Percentiles rank a stretch among this genome's conserved stretches.
These are phyloP conservation scores for Ammopiptanthus mongolicus DNA, from an alignment of 306 rosid species.

Conservation along the genomic window DNA sequence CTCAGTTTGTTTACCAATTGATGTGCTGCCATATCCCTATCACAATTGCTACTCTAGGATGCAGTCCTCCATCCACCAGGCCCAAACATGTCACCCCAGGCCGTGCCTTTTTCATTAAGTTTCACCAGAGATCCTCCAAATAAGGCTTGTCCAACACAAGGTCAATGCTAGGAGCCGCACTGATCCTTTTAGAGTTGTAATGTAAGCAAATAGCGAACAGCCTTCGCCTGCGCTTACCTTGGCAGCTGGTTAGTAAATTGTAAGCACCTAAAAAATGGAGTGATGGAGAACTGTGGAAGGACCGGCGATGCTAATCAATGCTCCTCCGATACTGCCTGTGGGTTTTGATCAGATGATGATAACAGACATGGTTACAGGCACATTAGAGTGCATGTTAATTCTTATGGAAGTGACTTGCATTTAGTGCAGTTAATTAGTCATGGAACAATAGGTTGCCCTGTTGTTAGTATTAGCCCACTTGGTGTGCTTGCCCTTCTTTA, in stretches of 20 bases:
- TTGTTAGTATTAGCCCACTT: constrained; percentile 3
- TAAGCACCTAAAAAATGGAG: background rate
- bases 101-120: constrained; percentile 24
- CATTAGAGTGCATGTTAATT: background rate
- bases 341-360: background rate
- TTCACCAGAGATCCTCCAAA: constrained; percentile 43
- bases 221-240: background rate
- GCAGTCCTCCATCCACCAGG: constrained; percentile 37
- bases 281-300: background rate
- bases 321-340: background rate
- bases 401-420: background rate
- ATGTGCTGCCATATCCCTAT: constrained; percentile 18
- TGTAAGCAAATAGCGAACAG: background rate
- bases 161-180: constrained; percentile 22
- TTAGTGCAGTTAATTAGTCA: background rate
- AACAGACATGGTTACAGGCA: background rate
- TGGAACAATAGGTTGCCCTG: background rate
- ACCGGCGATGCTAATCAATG: background rate
- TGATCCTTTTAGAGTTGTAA: background rate
- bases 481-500: background rate
- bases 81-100: constrained; percentile 44
- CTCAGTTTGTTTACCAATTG: background rate
- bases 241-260: background rate
- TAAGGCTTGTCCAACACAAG: constrained; percentile 27
- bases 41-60: constrained; percentile 25